Conservation (phyloP, 352 stramenopile species). For the Globisporangium nodosum region DNA sequence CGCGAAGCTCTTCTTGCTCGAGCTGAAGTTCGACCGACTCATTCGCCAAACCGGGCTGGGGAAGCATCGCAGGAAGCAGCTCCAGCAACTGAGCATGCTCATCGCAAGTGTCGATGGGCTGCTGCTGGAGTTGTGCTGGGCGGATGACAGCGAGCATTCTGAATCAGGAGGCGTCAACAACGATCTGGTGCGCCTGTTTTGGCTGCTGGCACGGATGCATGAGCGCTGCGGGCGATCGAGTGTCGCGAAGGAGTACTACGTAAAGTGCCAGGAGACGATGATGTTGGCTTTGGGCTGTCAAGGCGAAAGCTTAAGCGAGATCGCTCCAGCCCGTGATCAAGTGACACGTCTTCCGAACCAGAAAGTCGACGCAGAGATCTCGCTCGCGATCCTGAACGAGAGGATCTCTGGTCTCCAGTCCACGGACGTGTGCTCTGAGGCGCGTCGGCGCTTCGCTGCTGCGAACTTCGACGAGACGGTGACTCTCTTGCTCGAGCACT, state of each 20-base stretch:
- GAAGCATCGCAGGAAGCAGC: conserved; percentile 19
- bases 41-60: conserved; percentile 20
- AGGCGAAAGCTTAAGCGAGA: not conserved
- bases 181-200: conserved; percentile 38
- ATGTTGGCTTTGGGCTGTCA: not conserved
- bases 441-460: conserved; percentile 27
- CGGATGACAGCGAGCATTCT: not conserved
- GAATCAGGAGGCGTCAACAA: not conserved
- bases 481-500: conserved; percentile 34
- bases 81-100: conserved; percentile 19
- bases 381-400: conserved; percentile 28
- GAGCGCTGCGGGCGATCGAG: conserved; percentile 35
- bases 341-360: conserved; percentile 41
- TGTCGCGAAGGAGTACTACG: conserved; percentile 48
- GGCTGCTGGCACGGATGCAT: conserved; percentile 46
- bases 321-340: not conserved
- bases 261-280: conserved; percentile 42
- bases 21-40: conserved; percentile 50
- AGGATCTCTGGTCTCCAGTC: conserved; percentile 49
- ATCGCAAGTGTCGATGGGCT: conserved; percentile 27
- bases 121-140: conserved; percentile 39
- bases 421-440: conserved; percentile 52
- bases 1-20: conserved; percentile 50
- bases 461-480: conserved; percentile 36
- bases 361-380: conserved; percentile 30